These are phyloP conservation scores for Lizanozyma gosingica DNA, from an alignment of 1,139 yeast species.

Conservation along the genomic window DNA sequence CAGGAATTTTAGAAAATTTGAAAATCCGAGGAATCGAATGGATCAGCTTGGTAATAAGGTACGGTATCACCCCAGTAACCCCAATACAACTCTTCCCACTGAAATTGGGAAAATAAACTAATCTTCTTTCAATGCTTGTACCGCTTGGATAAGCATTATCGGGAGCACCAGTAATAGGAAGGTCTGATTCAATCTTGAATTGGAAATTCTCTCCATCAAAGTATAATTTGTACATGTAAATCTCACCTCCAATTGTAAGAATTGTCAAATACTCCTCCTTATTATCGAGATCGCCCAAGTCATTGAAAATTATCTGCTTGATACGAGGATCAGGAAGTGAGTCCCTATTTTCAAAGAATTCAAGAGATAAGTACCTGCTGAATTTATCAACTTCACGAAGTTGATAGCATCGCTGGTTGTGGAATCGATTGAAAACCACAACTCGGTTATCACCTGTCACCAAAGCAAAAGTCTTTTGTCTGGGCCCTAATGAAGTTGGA, in stretches of 20 bases:
- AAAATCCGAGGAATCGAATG: conserved; percentile 61
- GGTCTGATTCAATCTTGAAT: conserved; percentile 20
- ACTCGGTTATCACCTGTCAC: conserved; percentile 74
- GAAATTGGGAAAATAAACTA: conserved; percentile 51
- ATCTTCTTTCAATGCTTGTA: conserved; percentile 59
- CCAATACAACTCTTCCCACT: conserved; percentile 55
- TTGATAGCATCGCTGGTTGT: conserved; percentile 59
- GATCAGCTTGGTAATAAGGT: conserved; percentile 53
- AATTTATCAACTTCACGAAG: conserved; percentile 51
- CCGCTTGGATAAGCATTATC: conserved; percentile 65
- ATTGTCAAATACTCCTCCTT: conserved; percentile 57
- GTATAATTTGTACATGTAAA: conserved; percentile 54
- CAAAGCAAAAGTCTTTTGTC: conserved; percentile 49
- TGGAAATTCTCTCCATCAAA: conserved; percentile 43
- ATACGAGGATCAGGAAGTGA: conserved; percentile 66
- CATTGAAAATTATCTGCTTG: conserved; percentile 59
- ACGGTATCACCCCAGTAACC: conserved; percentile 71
- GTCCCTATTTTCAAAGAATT: conserved; percentile 49
- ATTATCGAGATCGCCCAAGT: conserved; percentile 47
- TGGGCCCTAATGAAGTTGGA: conserved; percentile 15
- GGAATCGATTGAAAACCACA: conserved; percentile 54
- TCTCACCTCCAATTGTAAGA: conserved; percentile 74
- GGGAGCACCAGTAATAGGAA: conserved; percentile 61
- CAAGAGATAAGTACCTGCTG: conserved; percentile 43
- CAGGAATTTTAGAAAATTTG: conserved; percentile 56